Conservation (phyloP, 495 filamentous ascomycete genomes). For the Penicillium malachiteum region DNA sequence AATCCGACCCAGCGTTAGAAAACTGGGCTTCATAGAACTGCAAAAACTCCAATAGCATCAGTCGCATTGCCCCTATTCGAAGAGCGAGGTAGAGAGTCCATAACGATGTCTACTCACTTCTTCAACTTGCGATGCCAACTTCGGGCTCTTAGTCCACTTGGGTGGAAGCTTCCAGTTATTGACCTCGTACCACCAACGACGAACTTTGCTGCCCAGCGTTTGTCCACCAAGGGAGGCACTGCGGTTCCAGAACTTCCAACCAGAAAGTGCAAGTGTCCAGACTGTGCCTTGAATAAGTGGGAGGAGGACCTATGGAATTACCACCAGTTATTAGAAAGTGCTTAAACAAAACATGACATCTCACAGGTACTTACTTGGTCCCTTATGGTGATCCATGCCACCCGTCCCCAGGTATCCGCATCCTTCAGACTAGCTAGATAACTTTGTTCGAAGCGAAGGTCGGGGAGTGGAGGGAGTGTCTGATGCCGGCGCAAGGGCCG, state of each 20-base stretch:
- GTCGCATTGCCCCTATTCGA: slow-evolving; percentile 12
- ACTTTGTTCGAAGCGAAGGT: slow-evolving; percentile 95
- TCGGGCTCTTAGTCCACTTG: slow-evolving; percentile 22
- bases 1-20: slow-evolving; percentile 38
- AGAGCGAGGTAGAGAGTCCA: slow-evolving; percentile 2
- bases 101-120: slow-evolving; percentile 42
- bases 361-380: slow-evolving; percentile 68
- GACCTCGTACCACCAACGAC: slow-evolving; percentile 88
- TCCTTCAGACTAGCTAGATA: slow-evolving; percentile 81
- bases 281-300: slow-evolving; percentile 78
- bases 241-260: slow-evolving; percentile 83
- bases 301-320: slow-evolving; percentile 62
- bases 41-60: slow-evolving; percentile 42
- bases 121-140: slow-evolving; percentile 42
- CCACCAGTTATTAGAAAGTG: no score
- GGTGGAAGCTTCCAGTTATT: slow-evolving; percentile 76
- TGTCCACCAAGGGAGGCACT: slow-evolving; percentile 67
- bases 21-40: slow-evolving; percentile 48
- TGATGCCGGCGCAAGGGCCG: slow-evolving; percentile 50
- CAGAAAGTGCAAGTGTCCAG: slow-evolving; percentile 76
- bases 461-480: slow-evolving; percentile 80
- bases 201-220: slow-evolving; percentile 65
- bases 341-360: neutral
- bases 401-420: slow-evolving; percentile 71
- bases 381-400: slow-evolving; percentile 78